phyloP scores from a whole-genome alignment of 495 filamentous ascomycete species.

The Pyrenula massariospora region DNA sequence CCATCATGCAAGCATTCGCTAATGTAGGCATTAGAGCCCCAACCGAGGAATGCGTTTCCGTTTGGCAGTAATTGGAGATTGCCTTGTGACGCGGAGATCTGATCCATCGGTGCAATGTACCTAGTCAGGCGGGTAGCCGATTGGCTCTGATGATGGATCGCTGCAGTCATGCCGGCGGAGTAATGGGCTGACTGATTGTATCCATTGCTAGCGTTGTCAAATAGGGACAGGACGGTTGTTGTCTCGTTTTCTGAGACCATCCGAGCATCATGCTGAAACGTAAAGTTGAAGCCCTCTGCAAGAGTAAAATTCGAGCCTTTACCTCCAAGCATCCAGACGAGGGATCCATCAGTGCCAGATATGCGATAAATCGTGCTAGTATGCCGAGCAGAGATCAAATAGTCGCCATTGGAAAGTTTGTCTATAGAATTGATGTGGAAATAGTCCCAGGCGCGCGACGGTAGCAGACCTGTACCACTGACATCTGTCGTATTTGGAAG shows the following conservation, averaged over 20 bases:
- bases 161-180: constrained; percentile 46
- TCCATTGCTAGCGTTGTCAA: constrained; percentile 42
- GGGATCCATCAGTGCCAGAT: constrained; percentile 42
- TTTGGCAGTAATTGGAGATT: constrained; percentile 46
- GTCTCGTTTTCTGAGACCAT: constrained; percentile 40
- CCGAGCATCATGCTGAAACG: constrained; percentile 52
- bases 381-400: constrained; percentile 48
- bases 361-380: constrained; percentile 47
- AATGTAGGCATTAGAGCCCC: constrained; percentile 45
- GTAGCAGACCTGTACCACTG: constrained; percentile 28
- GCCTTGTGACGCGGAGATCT: constrained; percentile 48
- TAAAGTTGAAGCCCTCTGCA: constrained; percentile 42
- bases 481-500: constrained; percentile 33
- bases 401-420: constrained; percentile 43
- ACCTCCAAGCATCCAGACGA: constrained; percentile 48
- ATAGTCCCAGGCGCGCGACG: constrained; percentile 45
- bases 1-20: constrained; percentile 48
- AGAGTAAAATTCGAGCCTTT: constrained; percentile 29
- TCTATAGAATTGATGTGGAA: constrained; percentile 57
- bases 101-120: constrained; percentile 26
- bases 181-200: constrained; percentile 33
- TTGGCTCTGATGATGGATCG: constrained; percentile 38
- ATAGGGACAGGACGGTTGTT: constrained; percentile 38
- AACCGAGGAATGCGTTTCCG: constrained; percentile 45
- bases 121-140: constrained; percentile 34